phyloP scores from a whole-genome alignment of 257 asterid genomes.

The Solanum acaule region DNA sequence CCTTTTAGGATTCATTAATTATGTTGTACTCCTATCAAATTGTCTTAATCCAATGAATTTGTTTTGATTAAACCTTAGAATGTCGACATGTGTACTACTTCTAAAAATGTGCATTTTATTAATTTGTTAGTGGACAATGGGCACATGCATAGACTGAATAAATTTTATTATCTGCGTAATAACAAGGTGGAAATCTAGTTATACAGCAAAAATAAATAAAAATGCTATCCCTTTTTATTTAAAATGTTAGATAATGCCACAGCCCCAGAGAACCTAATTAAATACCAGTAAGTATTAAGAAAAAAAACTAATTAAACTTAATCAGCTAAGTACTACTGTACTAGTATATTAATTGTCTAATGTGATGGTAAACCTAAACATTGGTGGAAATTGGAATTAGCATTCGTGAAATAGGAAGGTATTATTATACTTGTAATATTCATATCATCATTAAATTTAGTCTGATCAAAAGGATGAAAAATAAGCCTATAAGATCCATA shows the following conservation, averaged over 20 bases:
- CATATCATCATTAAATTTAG: not conserved
- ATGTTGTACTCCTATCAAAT: not conserved
- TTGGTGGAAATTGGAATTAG: not conserved
- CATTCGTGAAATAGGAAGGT: not conserved
- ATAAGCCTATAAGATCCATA: not conserved
- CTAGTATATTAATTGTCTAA: not conserved
- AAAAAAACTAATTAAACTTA: not conserved
- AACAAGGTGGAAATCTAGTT: conserved; percentile 4
- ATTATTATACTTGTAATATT: not conserved
- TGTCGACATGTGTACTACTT: not conserved
- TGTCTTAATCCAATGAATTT: not conserved
- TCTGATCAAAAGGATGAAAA: not conserved
- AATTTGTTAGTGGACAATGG: not conserved
- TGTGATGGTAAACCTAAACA: not conserved
- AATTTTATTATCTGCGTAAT: not conserved
- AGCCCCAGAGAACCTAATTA: not conserved
- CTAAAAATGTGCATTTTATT: not conserved
- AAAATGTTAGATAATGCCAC: not conserved
- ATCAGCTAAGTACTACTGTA: not conserved
- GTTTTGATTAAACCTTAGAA: not conserved
- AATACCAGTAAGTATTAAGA: not conserved
- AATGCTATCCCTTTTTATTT: not conserved
- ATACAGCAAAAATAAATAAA: not conserved
- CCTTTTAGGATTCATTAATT: not conserved
- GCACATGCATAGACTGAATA: not conserved